Base-by-base conservation (phyloP, 139 green algal species). In the Chlorokybus atmophyticus region DNA sequence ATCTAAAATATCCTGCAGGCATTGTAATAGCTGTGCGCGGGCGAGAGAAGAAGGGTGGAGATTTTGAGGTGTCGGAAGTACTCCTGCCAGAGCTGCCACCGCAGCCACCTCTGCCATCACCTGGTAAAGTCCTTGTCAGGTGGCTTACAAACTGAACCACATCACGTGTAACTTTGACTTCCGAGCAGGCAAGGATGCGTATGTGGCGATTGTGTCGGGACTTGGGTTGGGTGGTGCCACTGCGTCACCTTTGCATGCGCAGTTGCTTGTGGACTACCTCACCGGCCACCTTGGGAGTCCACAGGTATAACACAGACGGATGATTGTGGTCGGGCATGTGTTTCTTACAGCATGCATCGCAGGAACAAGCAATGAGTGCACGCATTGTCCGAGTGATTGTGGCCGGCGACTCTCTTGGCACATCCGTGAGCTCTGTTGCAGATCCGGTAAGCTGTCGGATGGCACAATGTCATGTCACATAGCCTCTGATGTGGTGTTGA, bases 181-280 rank as follows among this genome's bases (percentile, higher is more conserved):
- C n/a, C n/a, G n/a, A n/a, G n/a, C n/a, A n/a, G n/a, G n/a, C n/a
- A 17, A 52, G 42, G 8, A 10, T 14, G 2, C 2, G 10, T 73
- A 72, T 47, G 55, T 96, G 19, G 83, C 84, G 4, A 67, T 98
- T 5, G 61, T 93, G 14, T 94, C 83, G 2, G 91, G 90, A 2
- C 75, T 98, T 41, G 64, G 70, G n/a, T 23, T 94, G n/a, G 87
- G 83, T 19, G 64, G 26, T 29, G 57, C 31, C 10, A 39, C 65
- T 77, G 52, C 57, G 82, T 26, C 67, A 80, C 52, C 67, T 29
- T 49, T 67, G 8, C 21, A 55, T 19, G 25, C 27, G 29, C 49
- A 76, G 64, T 90, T 78, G 62, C 83, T 68, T 44, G 51, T 90
- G 0, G 88, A 96, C 68, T 87, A 85, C 60, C 67, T 94, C 4